These are phyloP conservation scores for Mediolabrus comicus DNA, from an alignment of 108 stramenopile genomes.

Conservation along the genomic window DNA sequence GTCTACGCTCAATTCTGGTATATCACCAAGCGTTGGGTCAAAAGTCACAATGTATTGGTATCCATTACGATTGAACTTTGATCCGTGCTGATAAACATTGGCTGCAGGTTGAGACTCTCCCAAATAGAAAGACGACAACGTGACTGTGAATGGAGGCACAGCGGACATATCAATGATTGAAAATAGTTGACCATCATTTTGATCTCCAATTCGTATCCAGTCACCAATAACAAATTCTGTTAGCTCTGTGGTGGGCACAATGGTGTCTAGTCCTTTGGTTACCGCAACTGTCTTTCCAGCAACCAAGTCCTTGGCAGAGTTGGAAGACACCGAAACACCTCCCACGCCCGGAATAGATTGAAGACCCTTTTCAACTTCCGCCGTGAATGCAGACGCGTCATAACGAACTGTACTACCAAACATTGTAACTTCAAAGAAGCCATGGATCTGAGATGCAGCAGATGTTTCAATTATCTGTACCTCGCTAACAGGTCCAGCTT, in stretches of 20 bases:
- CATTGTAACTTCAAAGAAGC: conserved; percentile 52
- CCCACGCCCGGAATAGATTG: conserved; percentile 60
- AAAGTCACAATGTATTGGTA: conserved; percentile 79
- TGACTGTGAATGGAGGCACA: conserved; percentile 42
- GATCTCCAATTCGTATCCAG: conserved; percentile 66
- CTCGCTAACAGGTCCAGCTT: conserved; percentile 51
- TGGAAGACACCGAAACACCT: conserved; percentile 56
- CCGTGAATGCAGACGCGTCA: conserved; percentile 28
- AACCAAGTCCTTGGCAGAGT: conserved; percentile 44
- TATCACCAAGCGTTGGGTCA: conserved; percentile 65
- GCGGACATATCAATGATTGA: conserved; percentile 41
- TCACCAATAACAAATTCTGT: conserved; percentile 54
- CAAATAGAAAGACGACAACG: conserved; percentile 50
- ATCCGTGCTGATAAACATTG: conserved; percentile 39
- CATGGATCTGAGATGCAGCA: conserved; percentile 35
- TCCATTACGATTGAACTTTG: conserved; percentile 23
- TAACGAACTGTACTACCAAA: conserved; percentile 19
- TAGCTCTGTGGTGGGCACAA: conserved; percentile 23
- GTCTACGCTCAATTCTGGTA: conserved; percentile 49
- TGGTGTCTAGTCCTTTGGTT: conserved; percentile 44
- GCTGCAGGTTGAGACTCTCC: conserved; percentile 31
- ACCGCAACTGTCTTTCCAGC: conserved; percentile 46
- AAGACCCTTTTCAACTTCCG: conserved; percentile 53
- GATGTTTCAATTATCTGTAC: conserved; percentile 70
- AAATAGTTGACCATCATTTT: conserved; percentile 43